These are phyloP conservation scores for Talaromyces funiculosus DNA, from an alignment of 2,329 filamentous ascomycete genomes.

Conservation along the genomic window DNA sequence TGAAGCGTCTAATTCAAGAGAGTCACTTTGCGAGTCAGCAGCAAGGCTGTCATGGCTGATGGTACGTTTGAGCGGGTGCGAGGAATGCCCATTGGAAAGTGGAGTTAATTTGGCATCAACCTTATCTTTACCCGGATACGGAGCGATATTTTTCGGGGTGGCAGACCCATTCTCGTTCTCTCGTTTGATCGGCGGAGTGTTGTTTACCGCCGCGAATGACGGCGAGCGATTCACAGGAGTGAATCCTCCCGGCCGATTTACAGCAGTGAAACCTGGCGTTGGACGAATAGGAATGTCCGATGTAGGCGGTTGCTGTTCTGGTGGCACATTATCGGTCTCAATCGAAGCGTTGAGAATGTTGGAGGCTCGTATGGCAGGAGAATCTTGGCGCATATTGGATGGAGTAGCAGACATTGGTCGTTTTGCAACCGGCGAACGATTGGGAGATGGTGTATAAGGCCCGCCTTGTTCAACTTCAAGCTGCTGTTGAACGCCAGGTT, in stretches of 20 bases:
- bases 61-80: conserved; percentile 68
- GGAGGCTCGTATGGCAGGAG: conserved; percentile 58
- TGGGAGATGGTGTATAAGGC: conserved; percentile 73
- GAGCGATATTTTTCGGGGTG: conserved; percentile 58
- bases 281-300: conserved; percentile 36
- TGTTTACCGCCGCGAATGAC: conserved; percentile 40
- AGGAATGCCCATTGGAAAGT: conserved; percentile 46
- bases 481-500: conserved; percentile 94
- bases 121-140: conserved; percentile 39
- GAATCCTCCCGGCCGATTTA: conserved; percentile 58
- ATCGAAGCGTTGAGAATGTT: conserved; percentile 53
- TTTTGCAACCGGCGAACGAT: conserved; percentile 66
- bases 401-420: conserved; percentile 38
- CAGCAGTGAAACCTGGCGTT: conserved; percentile 61
- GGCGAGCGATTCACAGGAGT: conserved; percentile 53
- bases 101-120: conserved; percentile 33
- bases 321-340: conserved; percentile 25
- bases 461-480: conserved; percentile 90
- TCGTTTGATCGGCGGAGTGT: conserved; percentile 40
- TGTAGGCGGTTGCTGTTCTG: conserved; percentile 31
- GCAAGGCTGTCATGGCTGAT: conserved; percentile 54
- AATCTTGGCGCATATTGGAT: conserved; percentile 53
- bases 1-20: conserved; percentile 55
- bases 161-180: conserved; percentile 54
- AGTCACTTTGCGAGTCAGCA: conserved; percentile 37